Conservation (phyloP, 306 rosid genomes). For the Medicago arabica region DNA sequence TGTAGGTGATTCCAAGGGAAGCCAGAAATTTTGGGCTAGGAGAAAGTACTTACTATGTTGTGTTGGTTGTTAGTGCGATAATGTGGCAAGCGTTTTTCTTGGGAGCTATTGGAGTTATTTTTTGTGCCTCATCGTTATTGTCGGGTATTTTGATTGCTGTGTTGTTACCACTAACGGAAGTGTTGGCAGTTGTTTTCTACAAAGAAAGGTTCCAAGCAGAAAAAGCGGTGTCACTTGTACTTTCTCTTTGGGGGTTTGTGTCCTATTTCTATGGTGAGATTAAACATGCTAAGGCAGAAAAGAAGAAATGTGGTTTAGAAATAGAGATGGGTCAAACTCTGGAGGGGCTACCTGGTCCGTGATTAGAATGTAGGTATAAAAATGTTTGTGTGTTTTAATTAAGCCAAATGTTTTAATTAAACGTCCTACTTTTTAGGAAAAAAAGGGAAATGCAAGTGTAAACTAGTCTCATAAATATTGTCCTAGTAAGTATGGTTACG, state of each 20-base stretch:
- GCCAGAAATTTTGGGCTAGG: constrained; percentile 61
- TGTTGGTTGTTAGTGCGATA: constrained; percentile 56
- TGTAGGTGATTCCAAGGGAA: constrained; percentile 72
- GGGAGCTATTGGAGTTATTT: constrained; percentile 78
- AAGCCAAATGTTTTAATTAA: neutral
- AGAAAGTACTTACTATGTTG: constrained; percentile 54
- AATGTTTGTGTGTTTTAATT: neutral
- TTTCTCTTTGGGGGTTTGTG: constrained; percentile 75
- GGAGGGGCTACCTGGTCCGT: constrained; percentile 10
- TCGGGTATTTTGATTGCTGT: constrained; percentile 68
- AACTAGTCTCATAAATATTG: neutral
- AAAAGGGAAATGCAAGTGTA: neutral
- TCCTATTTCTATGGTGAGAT: constrained; percentile 79
- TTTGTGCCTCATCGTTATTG: constrained; percentile 67
- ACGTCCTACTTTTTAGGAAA: neutral
- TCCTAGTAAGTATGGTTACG: too few relatives aligned
- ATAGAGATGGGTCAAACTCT: constrained; percentile 7
- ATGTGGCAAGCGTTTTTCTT: constrained; percentile 77
- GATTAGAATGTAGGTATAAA: neutral
- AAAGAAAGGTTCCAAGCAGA: constrained; percentile 63
- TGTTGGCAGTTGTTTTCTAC: constrained; percentile 69
- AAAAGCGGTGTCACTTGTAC: constrained; percentile 63
- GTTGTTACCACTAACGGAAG: constrained; percentile 60
- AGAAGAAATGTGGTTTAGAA: neutral
- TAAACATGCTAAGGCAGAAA: constrained; percentile 44